Percentiles rank a stretch among this genome's conserved stretches.
These are phyloP conservation scores for Penicillium ucsense DNA, from an alignment of 495 filamentous ascomycete species.

Conservation along the genomic window DNA sequence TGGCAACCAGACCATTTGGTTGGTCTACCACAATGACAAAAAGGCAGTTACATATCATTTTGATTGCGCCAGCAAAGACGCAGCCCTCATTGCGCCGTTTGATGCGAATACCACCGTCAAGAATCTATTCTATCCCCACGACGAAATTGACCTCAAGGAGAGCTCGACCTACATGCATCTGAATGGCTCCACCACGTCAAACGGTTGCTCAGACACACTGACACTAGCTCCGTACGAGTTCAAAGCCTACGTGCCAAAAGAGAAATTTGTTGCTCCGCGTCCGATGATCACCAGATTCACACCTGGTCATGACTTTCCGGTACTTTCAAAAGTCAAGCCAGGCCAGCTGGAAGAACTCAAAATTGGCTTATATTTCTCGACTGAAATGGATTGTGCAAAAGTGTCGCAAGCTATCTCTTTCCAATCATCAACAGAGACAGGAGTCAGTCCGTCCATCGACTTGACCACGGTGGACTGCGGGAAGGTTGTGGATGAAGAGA, in stretches of 20 bases:
- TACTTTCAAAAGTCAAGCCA: conserved; percentile 39
- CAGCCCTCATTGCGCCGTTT: conserved; percentile 51
- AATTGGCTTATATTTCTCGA: conserved; percentile 50
- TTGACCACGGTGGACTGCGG: conserved; percentile 34
- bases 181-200: conserved; percentile 33
- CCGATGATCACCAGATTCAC: conserved; percentile 58
- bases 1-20: conserved; percentile 52
- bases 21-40: conserved; percentile 58
- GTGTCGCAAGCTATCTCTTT: conserved; percentile 43
- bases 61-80: conserved; percentile 40
- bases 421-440: conserved; percentile 42
- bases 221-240: conserved; percentile 50
- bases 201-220: conserved; percentile 49
- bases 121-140: conserved; percentile 59
- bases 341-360: conserved; percentile 37
- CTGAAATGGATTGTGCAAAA: conserved; percentile 51
- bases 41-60: conserved; percentile 48
- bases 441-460: conserved; percentile 30
- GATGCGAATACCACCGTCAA: conserved; percentile 45
- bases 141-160: conserved; percentile 40
- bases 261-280: conserved; percentile 38
- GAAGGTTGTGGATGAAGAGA: conserved; percentile 15
- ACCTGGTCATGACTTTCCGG: conserved; percentile 54
- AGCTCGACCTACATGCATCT: conserved; percentile 31
- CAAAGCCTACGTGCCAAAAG: conserved; percentile 51